These are phyloP conservation scores for Yarrowia galli DNA, from an alignment of 1,139 yeast species.

Conservation along the genomic window DNA sequence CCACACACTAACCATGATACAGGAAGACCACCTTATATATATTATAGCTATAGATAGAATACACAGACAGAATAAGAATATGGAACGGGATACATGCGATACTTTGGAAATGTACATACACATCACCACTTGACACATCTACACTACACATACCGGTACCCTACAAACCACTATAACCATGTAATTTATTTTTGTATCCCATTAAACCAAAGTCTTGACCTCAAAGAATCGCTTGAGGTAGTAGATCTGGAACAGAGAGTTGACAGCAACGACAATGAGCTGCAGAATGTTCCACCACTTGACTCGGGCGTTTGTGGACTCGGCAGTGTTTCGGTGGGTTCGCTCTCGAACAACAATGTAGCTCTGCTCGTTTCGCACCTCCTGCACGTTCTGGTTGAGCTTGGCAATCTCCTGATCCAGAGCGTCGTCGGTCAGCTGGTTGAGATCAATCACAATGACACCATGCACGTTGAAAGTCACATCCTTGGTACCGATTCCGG, in stretches of 20 bases:
- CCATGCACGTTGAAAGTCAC: conserved; percentile 97
- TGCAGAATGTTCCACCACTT: conserved; percentile 98
- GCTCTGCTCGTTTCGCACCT: conserved; percentile 84
- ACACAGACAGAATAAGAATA: background rate
- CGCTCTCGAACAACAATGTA: conserved; percentile 96
- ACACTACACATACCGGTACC: background rate
- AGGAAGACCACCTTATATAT: too few species aligned
- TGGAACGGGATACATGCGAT: too few species aligned
- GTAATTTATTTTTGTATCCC: background rate
- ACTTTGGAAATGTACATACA: too few species aligned
- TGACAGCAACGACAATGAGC: conserved; percentile 80
- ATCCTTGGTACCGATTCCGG: conserved; percentile 78
- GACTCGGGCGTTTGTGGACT: conserved; percentile 94
- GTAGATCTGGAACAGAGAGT: conserved; percentile 91
- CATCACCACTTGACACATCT: background rate
- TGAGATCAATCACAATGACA: conserved; percentile 83
- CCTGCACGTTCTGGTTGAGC: conserved; percentile 77
- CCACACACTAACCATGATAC: background rate
- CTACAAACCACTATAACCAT: background rate
- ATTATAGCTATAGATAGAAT: background rate
- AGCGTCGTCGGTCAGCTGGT: conserved; percentile 80
- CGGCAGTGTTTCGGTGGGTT: conserved; percentile 98
- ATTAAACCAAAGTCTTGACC: conserved; percentile 83
- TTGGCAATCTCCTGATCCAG: conserved; percentile 85
- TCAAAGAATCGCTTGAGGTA: conserved; percentile 95